Base-by-base conservation (phyloP, 2,329 filamentous ascomycete species). In the Hymenoscyphus salicellus region DNA sequence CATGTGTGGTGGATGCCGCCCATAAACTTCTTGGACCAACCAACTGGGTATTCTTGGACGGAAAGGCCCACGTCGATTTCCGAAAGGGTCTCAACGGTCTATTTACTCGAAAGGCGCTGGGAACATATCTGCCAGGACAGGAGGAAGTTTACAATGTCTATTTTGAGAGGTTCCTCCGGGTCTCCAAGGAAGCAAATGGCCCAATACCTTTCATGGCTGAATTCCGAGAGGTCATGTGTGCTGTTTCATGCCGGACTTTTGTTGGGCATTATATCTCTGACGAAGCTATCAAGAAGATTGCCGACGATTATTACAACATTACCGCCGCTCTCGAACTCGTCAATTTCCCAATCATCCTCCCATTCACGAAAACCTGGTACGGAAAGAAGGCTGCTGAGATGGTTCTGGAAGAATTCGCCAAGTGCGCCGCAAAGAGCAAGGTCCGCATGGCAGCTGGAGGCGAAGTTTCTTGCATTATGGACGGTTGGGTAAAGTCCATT, bases 11-110 rank as follows among this genome's bases (percentile, higher is more conserved):
- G 69, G 94, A 98, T 77, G 88, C 89, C 65, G 95, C 95, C 23
- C 89, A 92, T 79, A 98, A 98, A 82, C 90, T 99, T 60, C 87
- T 99, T 61, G 91, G 95, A 65, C 85, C 88, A 66, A 89, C 90
- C 74, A 97, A 97, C 82, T 99, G 93, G 92, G 95, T 98, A 20
- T 98, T 98, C 80, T 83, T 99, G 70, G 94, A 98, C 75, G 95
- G 95, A 75, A 96, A 93, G 80, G 87, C 88, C 46, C 95, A 99
- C 74, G 92, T 97, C 71, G 95, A 98, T 75, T 99, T 95, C 81
- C 93, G 95, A 77, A 98, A 97, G 82, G 95, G 95, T 61, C 83
- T 99, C 71, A 98, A 97, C 78, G 89, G 89, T 65, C 86, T 98
- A 32, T 99, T 99, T 82, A 98, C 94, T 55, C 91, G 93, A 75